phyloP scores from a whole-genome alignment of 768 basidiomycete species.

The Auricularia sp. region DNA sequence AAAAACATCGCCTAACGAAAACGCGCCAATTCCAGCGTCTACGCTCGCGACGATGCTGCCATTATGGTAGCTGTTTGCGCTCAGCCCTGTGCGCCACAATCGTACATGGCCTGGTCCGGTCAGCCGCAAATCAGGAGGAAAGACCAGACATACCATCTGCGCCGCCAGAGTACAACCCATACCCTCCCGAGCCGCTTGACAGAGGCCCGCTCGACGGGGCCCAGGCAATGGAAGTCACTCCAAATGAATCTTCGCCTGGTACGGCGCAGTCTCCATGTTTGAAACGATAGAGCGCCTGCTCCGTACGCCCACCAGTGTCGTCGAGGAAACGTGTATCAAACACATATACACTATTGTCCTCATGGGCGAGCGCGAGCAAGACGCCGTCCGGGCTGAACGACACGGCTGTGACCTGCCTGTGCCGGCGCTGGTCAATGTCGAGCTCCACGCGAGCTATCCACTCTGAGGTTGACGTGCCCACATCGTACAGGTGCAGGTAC shows the following conservation, averaged over 20 bases:
- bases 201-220: not conserved
- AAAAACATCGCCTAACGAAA: not conserved
- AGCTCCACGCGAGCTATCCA: not conserved
- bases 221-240: not conserved
- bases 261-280: not conserved
- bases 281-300: not conserved
- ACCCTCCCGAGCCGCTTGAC: not conserved
- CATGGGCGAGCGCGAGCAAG: not conserved
- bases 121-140: too few species aligned
- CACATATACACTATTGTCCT: not conserved
- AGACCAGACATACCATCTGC: not conserved
- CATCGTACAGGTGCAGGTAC: not conserved
- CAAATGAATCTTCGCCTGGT: not conserved
- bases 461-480: not conserved
- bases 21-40: not conserved
- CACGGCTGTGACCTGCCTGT: not conserved
- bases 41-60: not conserved
- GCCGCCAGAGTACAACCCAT: not conserved
- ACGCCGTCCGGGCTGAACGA: not conserved
- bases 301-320: not conserved
- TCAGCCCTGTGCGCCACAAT: not conserved
- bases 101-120: not conserved
- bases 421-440: not conserved
- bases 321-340: not conserved
- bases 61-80: not conserved